Base-by-base conservation (phyloP, 2,329 filamentous ascomycete species). In the Neocatenulostroma microsporum region DNA sequence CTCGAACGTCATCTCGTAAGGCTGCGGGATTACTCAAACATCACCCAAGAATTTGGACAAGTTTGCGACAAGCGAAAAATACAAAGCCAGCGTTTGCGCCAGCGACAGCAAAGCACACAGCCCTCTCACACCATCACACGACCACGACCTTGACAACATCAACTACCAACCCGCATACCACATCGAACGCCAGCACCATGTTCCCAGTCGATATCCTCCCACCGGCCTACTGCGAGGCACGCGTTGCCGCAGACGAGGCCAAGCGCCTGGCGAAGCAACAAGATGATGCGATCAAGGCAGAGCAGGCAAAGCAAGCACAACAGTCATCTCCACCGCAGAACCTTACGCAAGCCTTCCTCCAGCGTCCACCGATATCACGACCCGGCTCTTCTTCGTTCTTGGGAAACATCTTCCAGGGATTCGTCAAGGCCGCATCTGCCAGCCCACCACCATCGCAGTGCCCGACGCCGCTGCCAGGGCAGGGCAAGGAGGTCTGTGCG, bases 191-290 rank as follows among this genome's bases (percentile, higher is more conserved):
- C 21, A 14, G 11, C 39, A 52, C 19, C 18, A 57, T 58, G 54
- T 57, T 55, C 40, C 50, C 54, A n/a, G 47, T 49, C 44, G 56
- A 59, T 36, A 42, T 45, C 30, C 40, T 59, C 18, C 53, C 50
- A 9, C 40, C 55, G n/a, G 32, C 44, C 21, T 59, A 57, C 47
- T 48, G 45, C 43, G 56, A 57, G 32, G 55, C 56, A 40, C 55
- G 56, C 34, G 40, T 44, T 19, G 44, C 45, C 14, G 46, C 45
- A 23, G 49, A 53, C 25, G 40, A 48, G 23, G 48, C 44, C 21
- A 46, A 45, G 42, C 46, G 48, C 25, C 30, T 45, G 3, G 49
- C 44, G 11, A 37, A 47, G 25, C 47, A 45, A n/a, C 49, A 51
- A 30, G 32, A 47, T 25, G 39, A 43, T 19, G 42, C 40, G 6